phyloP scores from a whole-genome alignment of 768 basidiomycete species.

The Mycena indigotica region DNA sequence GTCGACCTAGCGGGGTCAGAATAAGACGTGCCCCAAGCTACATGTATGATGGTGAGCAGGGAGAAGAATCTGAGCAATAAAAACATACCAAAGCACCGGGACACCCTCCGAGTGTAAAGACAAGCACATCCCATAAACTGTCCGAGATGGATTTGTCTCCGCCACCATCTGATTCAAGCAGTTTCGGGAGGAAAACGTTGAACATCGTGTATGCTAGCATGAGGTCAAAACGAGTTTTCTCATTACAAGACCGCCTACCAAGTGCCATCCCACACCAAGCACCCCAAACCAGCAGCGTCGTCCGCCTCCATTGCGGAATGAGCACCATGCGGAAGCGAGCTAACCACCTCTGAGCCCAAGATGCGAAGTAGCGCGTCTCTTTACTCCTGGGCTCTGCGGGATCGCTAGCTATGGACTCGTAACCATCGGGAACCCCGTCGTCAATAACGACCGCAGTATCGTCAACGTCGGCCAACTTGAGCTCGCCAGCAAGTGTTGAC shows the following conservation, averaged over 20 bases:
- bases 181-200: conserved; percentile 87
- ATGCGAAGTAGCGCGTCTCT: conserved; percentile 1
- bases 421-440: not conserved
- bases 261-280: conserved; percentile 78
- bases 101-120: conserved; percentile 82
- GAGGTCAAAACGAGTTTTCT: not conserved
- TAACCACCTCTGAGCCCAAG: conserved; percentile 48
- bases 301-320: conserved; percentile 72
- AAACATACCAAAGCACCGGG: conserved; percentile 77
- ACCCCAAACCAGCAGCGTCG: conserved; percentile 78
- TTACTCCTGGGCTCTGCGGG: not conserved
- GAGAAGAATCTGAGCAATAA: conserved; percentile 1
- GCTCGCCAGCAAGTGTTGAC: conserved; percentile 55
- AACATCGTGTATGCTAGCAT: conserved; percentile 83
- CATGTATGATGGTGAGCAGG: not conserved
- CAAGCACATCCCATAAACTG: conserved; percentile 82
- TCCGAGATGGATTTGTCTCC: conserved; percentile 53
- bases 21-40: conserved; percentile 88
- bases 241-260: conserved; percentile 61
- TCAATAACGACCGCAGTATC: conserved; percentile 23
- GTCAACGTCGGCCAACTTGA: conserved; percentile 69
- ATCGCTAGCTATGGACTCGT: conserved; percentile 12
- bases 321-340: conserved; percentile 71
- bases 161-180: conserved; percentile 55
- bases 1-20: conserved; percentile 67